phyloP scores from a whole-genome alignment of 305 asterid species.

The Caryopteris hybrid region DNA sequence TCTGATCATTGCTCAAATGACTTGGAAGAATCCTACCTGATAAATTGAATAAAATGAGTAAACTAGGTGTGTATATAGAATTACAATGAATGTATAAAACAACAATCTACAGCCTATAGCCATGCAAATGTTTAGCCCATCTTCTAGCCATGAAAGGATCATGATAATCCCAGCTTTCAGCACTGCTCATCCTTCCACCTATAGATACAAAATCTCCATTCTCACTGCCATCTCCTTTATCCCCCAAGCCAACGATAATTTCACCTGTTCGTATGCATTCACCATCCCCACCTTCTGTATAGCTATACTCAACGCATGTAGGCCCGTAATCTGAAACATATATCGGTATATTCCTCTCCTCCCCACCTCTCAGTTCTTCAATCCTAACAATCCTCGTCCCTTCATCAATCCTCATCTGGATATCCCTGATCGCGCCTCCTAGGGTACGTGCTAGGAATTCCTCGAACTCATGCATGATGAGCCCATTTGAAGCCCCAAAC shows the following conservation, averaged over 20 bases:
- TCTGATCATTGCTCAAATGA: neutral
- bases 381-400: constrained; percentile 51
- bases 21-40: neutral
- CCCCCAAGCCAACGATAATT: constrained; percentile 38
- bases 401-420: constrained; percentile 59
- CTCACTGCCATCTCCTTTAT: constrained; percentile 36
- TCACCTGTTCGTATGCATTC: constrained; percentile 55
- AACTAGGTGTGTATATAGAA: neutral
- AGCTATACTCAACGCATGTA: constrained; percentile 59
- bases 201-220: constrained; percentile 20
- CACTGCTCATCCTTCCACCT: constrained; percentile 66
- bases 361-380: constrained; percentile 80
- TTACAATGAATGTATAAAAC: constrained; percentile 6
- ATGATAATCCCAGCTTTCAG: constrained; percentile 72
- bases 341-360: constrained; percentile 75
- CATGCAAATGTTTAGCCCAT: constrained; percentile 97
- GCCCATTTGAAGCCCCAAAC: constrained; percentile 53
- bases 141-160: constrained; percentile 91
- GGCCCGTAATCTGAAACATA: constrained; percentile 36
- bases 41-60: constrained; percentile 8
- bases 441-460: constrained; percentile 65
- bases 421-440: constrained; percentile 64
- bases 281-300: constrained; percentile 50
- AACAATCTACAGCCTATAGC: constrained; percentile 46
- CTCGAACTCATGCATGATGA: constrained; percentile 77